phyloP scores from a whole-genome alignment of 2,329 filamentous ascomycete genomes.

The Coccinonectria pachysandricola region DNA sequence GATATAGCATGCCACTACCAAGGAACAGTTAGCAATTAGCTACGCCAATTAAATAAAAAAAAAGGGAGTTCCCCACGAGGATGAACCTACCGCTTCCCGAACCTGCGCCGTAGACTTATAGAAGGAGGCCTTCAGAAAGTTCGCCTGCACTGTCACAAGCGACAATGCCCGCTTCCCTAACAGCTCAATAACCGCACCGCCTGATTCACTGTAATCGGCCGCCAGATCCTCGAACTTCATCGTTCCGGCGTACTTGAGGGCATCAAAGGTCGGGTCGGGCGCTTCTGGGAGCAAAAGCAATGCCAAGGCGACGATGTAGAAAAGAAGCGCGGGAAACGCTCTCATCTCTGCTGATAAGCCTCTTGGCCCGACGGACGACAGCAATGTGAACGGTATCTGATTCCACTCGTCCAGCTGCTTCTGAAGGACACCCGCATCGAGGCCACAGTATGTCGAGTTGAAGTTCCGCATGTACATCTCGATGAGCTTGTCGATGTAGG shows the following conservation, averaged over 20 bases:
- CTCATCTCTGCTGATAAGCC: conserved; percentile 40
- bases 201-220: conserved; percentile 49
- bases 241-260: conserved; percentile 46
- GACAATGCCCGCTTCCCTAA: conserved; percentile 48
- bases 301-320: conserved; percentile 46
- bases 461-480: conserved; percentile 45
- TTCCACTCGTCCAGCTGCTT: conserved; percentile 45
- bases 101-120: conserved; percentile 50
- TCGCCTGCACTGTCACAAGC: conserved; percentile 45
- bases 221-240: conserved; percentile 53
- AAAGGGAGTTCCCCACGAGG: too few species aligned
- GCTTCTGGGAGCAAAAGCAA: conserved; percentile 41
- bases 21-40: too few species aligned
- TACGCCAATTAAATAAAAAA: too few species aligned
- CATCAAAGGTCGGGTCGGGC: conserved; percentile 38
- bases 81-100: conserved; percentile 42
- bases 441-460: conserved; percentile 47
- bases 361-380: conserved; percentile 39
- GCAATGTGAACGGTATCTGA: conserved; percentile 38
- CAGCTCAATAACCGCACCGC: conserved; percentile 40
- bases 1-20: conserved; percentile 45
- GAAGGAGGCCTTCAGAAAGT: conserved; percentile 45
- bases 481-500: conserved; percentile 44
- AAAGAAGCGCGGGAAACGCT: conserved; percentile 49
- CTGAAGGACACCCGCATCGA: conserved; percentile 44